phyloP scores from a whole-genome alignment of 2,329 filamentous ascomycete genomes.

The Fusarium sp. region DNA sequence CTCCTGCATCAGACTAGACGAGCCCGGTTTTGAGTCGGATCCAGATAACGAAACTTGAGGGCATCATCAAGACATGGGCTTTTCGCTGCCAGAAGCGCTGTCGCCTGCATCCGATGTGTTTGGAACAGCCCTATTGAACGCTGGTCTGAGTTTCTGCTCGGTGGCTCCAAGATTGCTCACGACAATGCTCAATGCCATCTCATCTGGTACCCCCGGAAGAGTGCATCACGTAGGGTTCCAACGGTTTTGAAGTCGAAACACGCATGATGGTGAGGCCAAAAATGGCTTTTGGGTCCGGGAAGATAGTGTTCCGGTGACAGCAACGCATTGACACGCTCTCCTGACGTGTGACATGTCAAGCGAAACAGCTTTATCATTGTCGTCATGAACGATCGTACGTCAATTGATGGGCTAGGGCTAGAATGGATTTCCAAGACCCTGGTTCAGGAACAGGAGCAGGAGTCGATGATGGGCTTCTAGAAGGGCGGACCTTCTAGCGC shows the following conservation, averaged over 20 bases:
- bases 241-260: constrained; percentile 37
- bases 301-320: constrained; percentile 31
- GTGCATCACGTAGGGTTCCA: constrained; percentile 35
- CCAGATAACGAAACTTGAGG: constrained; percentile 24
- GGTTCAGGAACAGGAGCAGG: constrained; percentile 40
- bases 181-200: constrained; percentile 45
- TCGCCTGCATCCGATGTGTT: constrained; percentile 31
- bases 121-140: constrained; percentile 42
- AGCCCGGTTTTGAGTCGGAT: constrained; percentile 23
- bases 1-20: constrained; percentile 28
- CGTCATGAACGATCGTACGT: constrained; percentile 36
- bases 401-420: constrained; percentile 22
- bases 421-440: constrained; percentile 43
- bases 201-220: constrained; percentile 25
- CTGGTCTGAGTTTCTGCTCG: constrained; percentile 23
- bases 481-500: constrained; percentile 48
- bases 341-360: constrained; percentile 35
- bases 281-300: constrained; percentile 22
- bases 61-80: constrained; percentile 3
- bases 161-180: constrained; percentile 44
- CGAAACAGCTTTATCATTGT: constrained; percentile 31
- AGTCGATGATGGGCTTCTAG: constrained; percentile 46
- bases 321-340: constrained; percentile 29
- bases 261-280: constrained; percentile 39
- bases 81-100: neutral